Base-by-base conservation (phyloP, 2,329 filamentous ascomycete genomes). In the Phyllosticta citriasiana region DNA sequence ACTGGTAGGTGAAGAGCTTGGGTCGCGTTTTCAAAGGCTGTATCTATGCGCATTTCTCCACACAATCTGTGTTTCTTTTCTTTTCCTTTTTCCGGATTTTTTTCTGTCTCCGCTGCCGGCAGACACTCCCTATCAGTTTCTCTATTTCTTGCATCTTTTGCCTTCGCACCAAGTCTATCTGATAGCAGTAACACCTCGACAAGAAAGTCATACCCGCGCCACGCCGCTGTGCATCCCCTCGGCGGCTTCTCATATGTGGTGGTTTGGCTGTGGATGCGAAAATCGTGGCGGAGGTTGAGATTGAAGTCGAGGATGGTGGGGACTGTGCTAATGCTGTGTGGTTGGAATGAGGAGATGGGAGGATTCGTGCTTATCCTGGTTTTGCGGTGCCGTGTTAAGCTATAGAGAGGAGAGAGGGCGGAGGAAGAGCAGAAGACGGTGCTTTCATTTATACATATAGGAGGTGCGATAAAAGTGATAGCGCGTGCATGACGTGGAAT, bases 161-260 rank as follows among this genome's bases (percentile, higher is more conserved):
- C 26, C 26, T 27, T 27, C 26, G 4, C 26, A 27, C 7, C 2
- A 8, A 8, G 26, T 5, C 4, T 27, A 8, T 8, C 26, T 27
- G 2, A 8, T 8, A 2, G 26, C 26, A 1, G 7, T 8, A 27
- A 27, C 7, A 27, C 7, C 26, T 8, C 30, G 55, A 63, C 62
- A 58, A 55, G 51, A 40, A 54, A 4, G 50, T 27, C 7, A 55
- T 63, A 70, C 40, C 69, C 70, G 2, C 55, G 70, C 8, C 70
- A 72, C 50, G 55, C 71, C 30, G 64, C 65, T 0, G 66, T 68
- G 24, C 69, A 72, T 53, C 69, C 70, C 33, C 66, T 65, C 33
- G 69, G 69, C 3, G 53, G 64, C 1, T 71, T 64, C 63, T 64
- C 68, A 1, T 71, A 70, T 59, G 69, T 71, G 33, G 65, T 71